Base-by-base conservation (phyloP, 2,329 filamentous ascomycete genomes). In the Epicoccum sorghinum region DNA sequence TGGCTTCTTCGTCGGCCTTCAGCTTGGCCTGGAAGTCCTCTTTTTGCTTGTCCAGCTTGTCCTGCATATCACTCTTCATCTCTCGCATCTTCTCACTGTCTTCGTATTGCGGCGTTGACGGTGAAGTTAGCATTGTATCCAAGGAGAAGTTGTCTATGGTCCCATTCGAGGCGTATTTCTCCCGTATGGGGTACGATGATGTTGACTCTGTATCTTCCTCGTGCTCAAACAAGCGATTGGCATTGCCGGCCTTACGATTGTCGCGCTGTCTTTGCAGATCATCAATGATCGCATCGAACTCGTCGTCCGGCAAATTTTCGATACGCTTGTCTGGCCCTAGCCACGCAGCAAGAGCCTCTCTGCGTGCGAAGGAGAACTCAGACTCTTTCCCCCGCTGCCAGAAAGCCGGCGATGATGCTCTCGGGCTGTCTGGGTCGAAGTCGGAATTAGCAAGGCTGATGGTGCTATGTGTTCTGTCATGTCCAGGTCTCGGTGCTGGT, bases 141-240 rank as follows among this genome's bases (percentile, higher is more conserved):
- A 99, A 81, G 2, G 93, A 98, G 68, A 97, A 95, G 71, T 96
- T 97, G 76, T 99, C 95, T 47, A 98, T 83, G 0, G 93, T 97
- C 2, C 93, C 93, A 50, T 89, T 95, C 3, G 93, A 97, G 79
- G 96, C 85, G 75, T 98, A 98, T 70, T 98, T 98, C 66, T 99
- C 95, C 46, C 95, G 84, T 27, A 93, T 82, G 1, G 91, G 89
- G 69, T 93, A 97, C 0, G 93, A 97, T 25, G 88, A 89, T 42
- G 89, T 85, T 0, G 93, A 97, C 62, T 99, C 95, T 48, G 88
- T 86, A 71, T 98, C 95, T 52, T 97, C 93, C 51, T 93, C 90
- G 12, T 77, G 78, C 38, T 85, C 83, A 43, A 82, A 78, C 4
- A 87, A 66, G 14, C 80, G 75, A 27, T 36, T 52, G 58, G 79